A percentile compares a stretch with the other conserved stretches of the same genome.
Evolutionary conservation across 179 eudicot genomes (phyloP).

Genomic region (Spinacia oleracea): DNA sequence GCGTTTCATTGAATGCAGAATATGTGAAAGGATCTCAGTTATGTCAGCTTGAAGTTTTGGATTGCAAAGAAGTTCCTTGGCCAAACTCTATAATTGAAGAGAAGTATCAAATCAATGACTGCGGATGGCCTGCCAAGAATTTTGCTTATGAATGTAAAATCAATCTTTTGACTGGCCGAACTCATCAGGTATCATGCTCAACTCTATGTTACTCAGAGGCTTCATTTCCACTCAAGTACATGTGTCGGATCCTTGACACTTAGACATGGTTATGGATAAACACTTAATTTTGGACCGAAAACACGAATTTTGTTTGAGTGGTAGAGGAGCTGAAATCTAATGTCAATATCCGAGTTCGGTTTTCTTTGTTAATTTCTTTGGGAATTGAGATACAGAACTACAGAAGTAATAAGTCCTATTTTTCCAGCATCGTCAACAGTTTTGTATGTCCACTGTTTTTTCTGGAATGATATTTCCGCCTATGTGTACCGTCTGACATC

Average conservation of each 20-base stretch:
- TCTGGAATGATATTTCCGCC: neutral
- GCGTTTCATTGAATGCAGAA: constrained; percentile 46
- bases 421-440: neutral
- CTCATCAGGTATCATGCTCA: constrained; percentile 73
- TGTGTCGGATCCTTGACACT: neutral
- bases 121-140: constrained; percentile 72
- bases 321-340: neutral
- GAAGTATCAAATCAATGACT: constrained; percentile 53
- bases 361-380: neutral
- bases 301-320: too few relatives aligned
- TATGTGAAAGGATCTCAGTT: constrained; percentile 63
- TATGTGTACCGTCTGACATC: neutral
- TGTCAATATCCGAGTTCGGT: neutral
- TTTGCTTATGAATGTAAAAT: constrained; percentile 89
- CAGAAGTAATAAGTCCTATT: neutral
- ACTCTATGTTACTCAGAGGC: neutral
- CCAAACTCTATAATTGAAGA: constrained; percentile 47
- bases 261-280: neutral
- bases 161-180: constrained; percentile 88
- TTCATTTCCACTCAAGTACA: neutral
- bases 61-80: constrained; percentile 88
- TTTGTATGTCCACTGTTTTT: neutral
- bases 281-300: neutral
- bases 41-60: constrained; percentile 91
- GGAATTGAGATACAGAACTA: neutral